phyloP scores from a whole-genome alignment of 768 basidiomycete genomes.

The Mycena rosella region DNA sequence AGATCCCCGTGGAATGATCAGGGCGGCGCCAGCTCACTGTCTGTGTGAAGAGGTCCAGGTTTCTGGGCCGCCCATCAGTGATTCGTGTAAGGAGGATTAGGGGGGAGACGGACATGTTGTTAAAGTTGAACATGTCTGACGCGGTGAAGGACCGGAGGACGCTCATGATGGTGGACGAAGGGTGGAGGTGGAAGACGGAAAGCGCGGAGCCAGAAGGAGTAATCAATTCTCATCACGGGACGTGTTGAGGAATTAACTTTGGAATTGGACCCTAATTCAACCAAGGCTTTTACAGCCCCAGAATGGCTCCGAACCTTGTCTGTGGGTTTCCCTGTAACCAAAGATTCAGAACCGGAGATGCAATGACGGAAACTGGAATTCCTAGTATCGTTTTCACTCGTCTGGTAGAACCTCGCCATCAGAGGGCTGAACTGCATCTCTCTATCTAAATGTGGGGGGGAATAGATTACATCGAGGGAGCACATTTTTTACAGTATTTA shows the following conservation, averaged over 20 bases:
- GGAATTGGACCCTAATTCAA: neutral
- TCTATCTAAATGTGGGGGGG: too few relatives aligned
- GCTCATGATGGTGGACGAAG: slow-evolving; percentile 72
- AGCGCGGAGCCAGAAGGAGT: neutral
- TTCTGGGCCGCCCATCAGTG: slow-evolving; percentile 60
- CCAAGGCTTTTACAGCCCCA: too few relatives aligned
- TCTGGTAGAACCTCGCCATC: too few relatives aligned
- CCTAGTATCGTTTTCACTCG: too few relatives aligned
- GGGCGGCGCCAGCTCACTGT: slow-evolving; percentile 76
- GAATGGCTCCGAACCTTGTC: too few relatives aligned
- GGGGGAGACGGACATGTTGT: slow-evolving; percentile 72
- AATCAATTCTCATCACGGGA: neutral
- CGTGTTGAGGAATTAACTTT: too few relatives aligned
- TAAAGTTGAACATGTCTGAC: slow-evolving; percentile 92
- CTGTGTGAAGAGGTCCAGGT: slow-evolving; percentile 97
- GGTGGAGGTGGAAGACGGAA: neutral
- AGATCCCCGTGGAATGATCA: neutral
- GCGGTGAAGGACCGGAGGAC: slow-evolving; percentile 88
- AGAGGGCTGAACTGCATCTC: too few relatives aligned
- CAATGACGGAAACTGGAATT: too few relatives aligned
- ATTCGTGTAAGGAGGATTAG: neutral
- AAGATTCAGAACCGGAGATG: too few relatives aligned
- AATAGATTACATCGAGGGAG: too few relatives aligned
- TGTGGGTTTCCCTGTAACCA: too few relatives aligned
- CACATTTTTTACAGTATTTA: too few relatives aligned